These are phyloP conservation scores for Beauveria sp. DNA, from an alignment of 2,329 filamentous ascomycete genomes.

Conservation along the genomic window DNA sequence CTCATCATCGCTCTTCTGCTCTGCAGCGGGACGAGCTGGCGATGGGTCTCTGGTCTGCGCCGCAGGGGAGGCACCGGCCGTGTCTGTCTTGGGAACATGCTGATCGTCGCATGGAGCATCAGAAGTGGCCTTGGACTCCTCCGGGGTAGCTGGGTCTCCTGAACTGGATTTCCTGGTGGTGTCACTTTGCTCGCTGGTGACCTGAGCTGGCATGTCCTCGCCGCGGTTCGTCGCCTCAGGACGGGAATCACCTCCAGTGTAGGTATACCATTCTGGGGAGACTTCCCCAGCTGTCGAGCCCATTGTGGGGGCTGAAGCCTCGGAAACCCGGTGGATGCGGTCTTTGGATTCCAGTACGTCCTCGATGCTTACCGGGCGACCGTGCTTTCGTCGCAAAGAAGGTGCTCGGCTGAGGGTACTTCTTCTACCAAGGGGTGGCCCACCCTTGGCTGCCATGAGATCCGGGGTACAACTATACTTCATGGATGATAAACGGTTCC, in stretches of 20 bases:
- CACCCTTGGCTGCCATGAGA: neutral
- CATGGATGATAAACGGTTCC: neutral
- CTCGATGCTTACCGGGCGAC: constrained; percentile 2
- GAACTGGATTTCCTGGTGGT: neutral
- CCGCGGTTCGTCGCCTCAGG: neutral
- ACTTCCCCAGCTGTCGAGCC: neutral
- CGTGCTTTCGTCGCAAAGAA: constrained; percentile 3
- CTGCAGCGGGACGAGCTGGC: neutral
- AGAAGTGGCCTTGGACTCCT: neutral
- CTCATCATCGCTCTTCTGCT: neutral
- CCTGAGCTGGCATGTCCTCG: neutral
- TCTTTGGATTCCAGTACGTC: constrained; percentile 3
- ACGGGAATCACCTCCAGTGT: neutral
- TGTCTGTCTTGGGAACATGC: neutral
- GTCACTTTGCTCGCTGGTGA: neutral
- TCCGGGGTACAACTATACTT: neutral
- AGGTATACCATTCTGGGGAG: neutral
- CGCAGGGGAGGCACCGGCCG: neutral
- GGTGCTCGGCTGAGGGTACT: constrained; percentile 8
- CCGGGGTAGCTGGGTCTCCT: neutral
- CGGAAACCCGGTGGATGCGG: neutral
- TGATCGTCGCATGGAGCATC: neutral
- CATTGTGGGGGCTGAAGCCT: neutral
- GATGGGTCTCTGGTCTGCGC: neutral
- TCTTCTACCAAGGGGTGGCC: neutral